Base-by-base conservation (phyloP, 1,139 yeast species). In the Debaryomycetaceae sp. region DNA sequence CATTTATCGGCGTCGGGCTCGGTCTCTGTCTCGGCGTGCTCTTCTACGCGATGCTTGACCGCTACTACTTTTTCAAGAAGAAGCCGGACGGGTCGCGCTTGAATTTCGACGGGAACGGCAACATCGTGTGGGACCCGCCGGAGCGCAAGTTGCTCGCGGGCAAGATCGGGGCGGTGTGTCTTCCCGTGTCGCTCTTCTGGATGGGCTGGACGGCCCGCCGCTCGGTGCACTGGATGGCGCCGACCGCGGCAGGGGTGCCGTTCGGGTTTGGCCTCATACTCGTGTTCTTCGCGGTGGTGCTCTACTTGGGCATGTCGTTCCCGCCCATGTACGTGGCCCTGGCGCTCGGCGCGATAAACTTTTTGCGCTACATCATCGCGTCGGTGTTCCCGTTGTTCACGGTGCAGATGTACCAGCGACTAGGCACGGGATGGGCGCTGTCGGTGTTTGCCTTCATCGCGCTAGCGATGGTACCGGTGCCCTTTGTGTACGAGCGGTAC, bases 201-300 rank as follows among this genome's bases (percentile, higher is more conserved):
- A 62, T 80, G 35, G 93, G 79, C 11, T 81, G 93, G 93, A 67
- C 87, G 4, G 70, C 83, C 5, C 67, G 71, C 44, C 28, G 30
- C 4, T 37, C 56, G n/a, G 72, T 80, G 19, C 92, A 81, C 51
- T 83, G 92, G 92, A 74, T 80, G 59, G 79, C 74, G 12, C 86
- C 93, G 10, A 62, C 77, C 26, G 71, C 80, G 20, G 75, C 90
- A 1, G 86, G 85, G 38, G 65, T 74, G 23, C 78, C 86, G 23
- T 80, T 80, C 46, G 87, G 90, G 1, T 76, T 76, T 45, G 83
- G 90, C 2, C 61, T 78, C 36, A 69, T 80, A 37, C 58, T 79
- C 44, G 70, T 82, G 30, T 83, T 83, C 63, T 81, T 82, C 51
- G 59, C 82, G 11, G 72, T 76, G 25, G 63, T 83, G 46, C 66